Evolutionary conservation across 495 filamentous ascomycete genomes (phyloP).

Genomic region (Podospora appendiculata): DNA sequence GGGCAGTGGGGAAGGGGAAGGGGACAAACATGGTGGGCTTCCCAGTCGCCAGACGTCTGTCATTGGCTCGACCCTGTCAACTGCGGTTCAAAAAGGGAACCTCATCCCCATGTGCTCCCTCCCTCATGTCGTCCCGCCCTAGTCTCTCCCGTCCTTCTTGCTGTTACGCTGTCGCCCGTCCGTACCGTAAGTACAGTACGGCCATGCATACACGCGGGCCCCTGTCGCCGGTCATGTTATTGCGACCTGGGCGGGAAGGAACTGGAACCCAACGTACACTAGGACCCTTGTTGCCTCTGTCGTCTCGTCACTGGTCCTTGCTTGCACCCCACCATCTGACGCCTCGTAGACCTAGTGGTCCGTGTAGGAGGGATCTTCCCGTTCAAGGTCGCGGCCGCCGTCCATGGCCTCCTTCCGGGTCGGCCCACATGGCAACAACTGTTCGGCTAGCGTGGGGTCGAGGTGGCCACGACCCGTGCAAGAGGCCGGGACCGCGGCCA

Average conservation of each 20-base stretch:
- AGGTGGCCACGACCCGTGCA: constrained; percentile 16
- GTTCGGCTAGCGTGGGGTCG: constrained; percentile 21
- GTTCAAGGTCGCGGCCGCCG: constrained; percentile 12
- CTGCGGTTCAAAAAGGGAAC: constrained; percentile 3
- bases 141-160: not conserved
- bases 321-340: constrained; percentile 9
- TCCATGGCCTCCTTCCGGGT: constrained; percentile 13
- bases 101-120: not conserved
- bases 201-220: constrained; percentile 19
- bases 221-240: constrained; percentile 17
- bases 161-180: not conserved
- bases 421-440: constrained; percentile 25
- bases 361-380: constrained; percentile 16
- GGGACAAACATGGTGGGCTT: constrained; percentile 8
- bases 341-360: constrained; percentile 2
- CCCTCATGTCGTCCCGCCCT: constrained; percentile 1
- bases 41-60: not conserved
- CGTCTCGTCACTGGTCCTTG: not conserved
- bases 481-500: constrained; percentile 1
- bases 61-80: constrained; percentile 11
- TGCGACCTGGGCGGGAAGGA: constrained; percentile 14
- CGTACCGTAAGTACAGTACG: not conserved
- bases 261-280: constrained; percentile 14
- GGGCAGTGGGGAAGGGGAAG: constrained; percentile 3
- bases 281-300: constrained; percentile 4